Evolutionary conservation across 345 rosid genomes (phyloP), one percentile per base, ranked within the genome.

Genomic region (Bretschneidera sinensis): DNA sequence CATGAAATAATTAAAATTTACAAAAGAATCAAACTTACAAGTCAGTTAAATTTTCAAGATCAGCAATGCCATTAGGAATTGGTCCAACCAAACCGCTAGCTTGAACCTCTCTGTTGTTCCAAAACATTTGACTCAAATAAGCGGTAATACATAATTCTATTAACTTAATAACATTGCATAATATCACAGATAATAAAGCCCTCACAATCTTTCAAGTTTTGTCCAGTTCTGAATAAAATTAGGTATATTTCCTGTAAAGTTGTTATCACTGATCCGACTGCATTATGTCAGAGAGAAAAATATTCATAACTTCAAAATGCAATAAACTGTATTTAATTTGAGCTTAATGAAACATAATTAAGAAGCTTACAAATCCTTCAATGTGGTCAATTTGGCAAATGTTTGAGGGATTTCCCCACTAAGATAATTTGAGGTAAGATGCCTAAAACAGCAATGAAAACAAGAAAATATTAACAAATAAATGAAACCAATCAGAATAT

Each of bases 61-160:
- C 3, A 54, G 48, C 14, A 55, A 82, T 72, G 60, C 65, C 57
- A 6, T 57, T 24, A 23, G 81, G 85, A 69, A 85, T 68, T 10
- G 85, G 91, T 51, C 91, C 91, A 23, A 61, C 60, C 65, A 85
- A 69, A 49, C 88, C 88, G 59, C 83, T 80, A 28, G 60, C 88
- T 25, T 85, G 79, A 31, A 77, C 73, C 24, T 43, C 54, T 59
- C 84, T 85, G 73, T 54, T 1, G 11, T 9, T 35, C 17, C 21
- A 23, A 71, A 8, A 33, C 11, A 11, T 39, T 39, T n/a, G n/a
- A n/a, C n/a, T n/a, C n/a, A n/a, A 39, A 13, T 11, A 39, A 11
- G 4, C 4, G 15, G 45, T 7, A 39, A 1, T 39, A 39, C 45
- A 39, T 14, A 39, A 2, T 28, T 28, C 33, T 28, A 28, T 8